phyloP scores from a whole-genome alignment of 768 basidiomycete genomes.

The Leucogyrophana mollusca region DNA sequence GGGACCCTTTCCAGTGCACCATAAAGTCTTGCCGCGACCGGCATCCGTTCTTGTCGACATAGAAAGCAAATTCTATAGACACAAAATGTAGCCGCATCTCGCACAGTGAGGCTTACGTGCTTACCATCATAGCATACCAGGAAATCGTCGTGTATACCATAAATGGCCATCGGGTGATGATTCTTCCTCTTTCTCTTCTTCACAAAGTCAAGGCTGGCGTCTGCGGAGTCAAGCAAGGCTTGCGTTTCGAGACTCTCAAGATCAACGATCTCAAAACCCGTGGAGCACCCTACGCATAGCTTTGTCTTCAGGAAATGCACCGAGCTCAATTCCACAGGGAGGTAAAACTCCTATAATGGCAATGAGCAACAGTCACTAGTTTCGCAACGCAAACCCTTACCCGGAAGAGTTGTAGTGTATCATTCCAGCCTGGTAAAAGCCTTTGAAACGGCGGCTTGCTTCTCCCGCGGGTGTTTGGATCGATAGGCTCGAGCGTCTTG shows the following conservation, averaged over 20 bases:
- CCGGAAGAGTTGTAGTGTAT: constrained; percentile 91
- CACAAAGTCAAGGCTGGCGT: constrained; percentile 90
- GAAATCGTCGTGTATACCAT: constrained; percentile 95
- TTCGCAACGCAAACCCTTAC: constrained; percentile 37
- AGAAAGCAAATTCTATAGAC: constrained; percentile 92
- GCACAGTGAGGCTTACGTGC: constrained; percentile 24
- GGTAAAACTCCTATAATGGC: constrained; percentile 86
- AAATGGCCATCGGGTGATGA: constrained; percentile 92
- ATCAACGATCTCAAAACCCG: constrained; percentile 98
- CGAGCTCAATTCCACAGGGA: constrained; percentile 94
- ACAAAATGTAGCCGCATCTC: constrained; percentile 8
- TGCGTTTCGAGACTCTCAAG: constrained; percentile 96
- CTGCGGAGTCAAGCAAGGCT: constrained; percentile 89
- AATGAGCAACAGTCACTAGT: not conserved
- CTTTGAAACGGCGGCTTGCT: constrained; percentile 93
- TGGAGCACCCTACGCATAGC: constrained; percentile 95
- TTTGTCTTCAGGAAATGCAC: constrained; percentile 97
- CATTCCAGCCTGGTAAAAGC: constrained; percentile 90
- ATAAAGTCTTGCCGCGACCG: constrained; percentile 89
- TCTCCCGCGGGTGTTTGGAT: constrained; percentile 76
- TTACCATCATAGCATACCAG: constrained; percentile 95
- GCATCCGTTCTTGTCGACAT: constrained; percentile 96
- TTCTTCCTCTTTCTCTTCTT: constrained; percentile 86
- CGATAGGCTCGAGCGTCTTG: constrained; percentile 95
- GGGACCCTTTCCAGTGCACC: constrained; percentile 95